Conservation (phyloP, 768 basidiomycete genomes). For the Boletus speciosus region DNA sequence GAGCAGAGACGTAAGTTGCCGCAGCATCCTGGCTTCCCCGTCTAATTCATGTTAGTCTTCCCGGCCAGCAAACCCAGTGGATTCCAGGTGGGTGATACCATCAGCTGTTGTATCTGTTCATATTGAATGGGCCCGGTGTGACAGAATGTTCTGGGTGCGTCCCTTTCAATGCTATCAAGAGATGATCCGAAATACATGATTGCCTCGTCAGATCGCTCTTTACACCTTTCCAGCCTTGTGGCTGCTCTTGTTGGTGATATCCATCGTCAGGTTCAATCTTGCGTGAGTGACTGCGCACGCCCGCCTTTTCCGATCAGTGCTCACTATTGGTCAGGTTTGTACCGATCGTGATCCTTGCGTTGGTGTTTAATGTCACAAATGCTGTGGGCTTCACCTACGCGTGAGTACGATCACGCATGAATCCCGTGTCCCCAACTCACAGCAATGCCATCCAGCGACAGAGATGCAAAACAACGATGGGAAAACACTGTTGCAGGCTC, state of each 20-base stretch:
- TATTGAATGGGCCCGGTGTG: conserved; percentile 5
- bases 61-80: conserved; percentile 81
- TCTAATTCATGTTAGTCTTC: conserved; percentile 57
- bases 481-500: conserved; percentile 69
- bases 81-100: conserved; percentile 63
- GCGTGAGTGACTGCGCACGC: conserved; percentile 51
- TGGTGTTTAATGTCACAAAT: conserved; percentile 95
- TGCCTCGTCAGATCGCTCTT: conserved; percentile 63
- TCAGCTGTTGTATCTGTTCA: conserved; percentile 1
- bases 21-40: neutral
- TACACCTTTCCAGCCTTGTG: conserved; percentile 89
- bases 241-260: conserved; percentile 83
- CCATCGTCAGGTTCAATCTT: conserved; percentile 82
- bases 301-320: conserved; percentile 4
- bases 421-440: conserved; percentile 10
- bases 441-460: conserved; percentile 49
- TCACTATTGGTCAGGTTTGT: conserved; percentile 60
- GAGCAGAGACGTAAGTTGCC: conserved; percentile 76
- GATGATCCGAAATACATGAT: conserved; percentile 14
- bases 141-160: conserved; percentile 90
- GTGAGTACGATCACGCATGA: conserved; percentile 42
- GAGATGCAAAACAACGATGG: conserved; percentile 93
- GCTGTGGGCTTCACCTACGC: conserved; percentile 96
- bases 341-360: conserved; percentile 89
- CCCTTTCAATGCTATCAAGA: conserved; percentile 7